phyloP scores from a whole-genome alignment of 2,329 filamentous ascomycete species.

The Stagonosporopsis rhizophila region DNA sequence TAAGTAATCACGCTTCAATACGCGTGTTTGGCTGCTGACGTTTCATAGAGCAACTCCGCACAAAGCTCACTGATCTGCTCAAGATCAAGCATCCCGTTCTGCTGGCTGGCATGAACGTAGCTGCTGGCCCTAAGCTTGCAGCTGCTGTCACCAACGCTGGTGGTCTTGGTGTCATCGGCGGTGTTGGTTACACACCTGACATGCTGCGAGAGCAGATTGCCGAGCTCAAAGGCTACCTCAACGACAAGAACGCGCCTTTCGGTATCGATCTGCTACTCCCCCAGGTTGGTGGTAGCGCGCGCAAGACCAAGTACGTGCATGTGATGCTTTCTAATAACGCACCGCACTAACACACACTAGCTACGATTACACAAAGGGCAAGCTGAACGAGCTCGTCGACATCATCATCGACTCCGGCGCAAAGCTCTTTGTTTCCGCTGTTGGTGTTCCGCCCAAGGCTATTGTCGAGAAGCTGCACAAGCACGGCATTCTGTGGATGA shows the following conservation, averaged over 20 bases:
- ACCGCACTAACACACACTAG: slow-evolving; percentile 56
- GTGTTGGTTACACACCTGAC: slow-evolving; percentile 93
- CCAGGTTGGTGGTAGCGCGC: slow-evolving; percentile 90
- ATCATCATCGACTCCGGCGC: slow-evolving; percentile 92
- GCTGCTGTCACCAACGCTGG: slow-evolving; percentile 97
- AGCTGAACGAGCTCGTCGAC: slow-evolving; percentile 87
- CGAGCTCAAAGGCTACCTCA: slow-evolving; percentile 87
- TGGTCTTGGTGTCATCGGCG: slow-evolving; percentile 94
- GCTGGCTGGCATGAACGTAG: slow-evolving; percentile 98
- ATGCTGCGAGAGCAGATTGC: slow-evolving; percentile 96
- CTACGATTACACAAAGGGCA: slow-evolving; percentile 99
- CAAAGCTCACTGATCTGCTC: slow-evolving; percentile 91
- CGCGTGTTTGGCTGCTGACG: slow-evolving; percentile 28
- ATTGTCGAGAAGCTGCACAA: slow-evolving; percentile 91
- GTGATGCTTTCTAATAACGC: not conserved
- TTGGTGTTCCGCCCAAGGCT: slow-evolving; percentile 87
- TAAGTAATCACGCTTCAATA: slow-evolving; percentile 58
- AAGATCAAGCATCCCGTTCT: slow-evolving; percentile 97
- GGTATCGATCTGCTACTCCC: slow-evolving; percentile 93
- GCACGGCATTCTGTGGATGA: slow-evolving; percentile 93
- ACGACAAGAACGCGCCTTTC: slow-evolving; percentile 92
- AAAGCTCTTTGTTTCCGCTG: slow-evolving; percentile 94
- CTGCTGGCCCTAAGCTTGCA: slow-evolving; percentile 92
- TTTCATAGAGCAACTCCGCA: slow-evolving; percentile 80
- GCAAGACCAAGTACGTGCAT: slow-evolving; percentile 81